Conservation (phyloP, 768 basidiomycete species). For the Phallus indusiatus region DNA sequence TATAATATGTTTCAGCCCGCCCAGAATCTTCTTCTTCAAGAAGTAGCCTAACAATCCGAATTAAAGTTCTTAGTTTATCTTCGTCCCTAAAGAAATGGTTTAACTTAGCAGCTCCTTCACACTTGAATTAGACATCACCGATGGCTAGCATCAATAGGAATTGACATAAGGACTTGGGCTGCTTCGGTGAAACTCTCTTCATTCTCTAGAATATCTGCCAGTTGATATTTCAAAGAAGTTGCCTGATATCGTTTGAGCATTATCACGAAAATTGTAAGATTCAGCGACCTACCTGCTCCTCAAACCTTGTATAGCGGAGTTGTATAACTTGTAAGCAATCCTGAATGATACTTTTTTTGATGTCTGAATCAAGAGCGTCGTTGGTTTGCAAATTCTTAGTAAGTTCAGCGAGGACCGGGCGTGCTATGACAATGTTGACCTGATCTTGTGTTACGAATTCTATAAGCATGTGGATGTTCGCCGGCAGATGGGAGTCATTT, state of each 20-base stretch:
- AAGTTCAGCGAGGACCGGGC: conserved; percentile 80
- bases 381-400: conserved; percentile 59
- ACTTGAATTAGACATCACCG: conserved; percentile 39
- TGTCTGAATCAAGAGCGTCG: conserved; percentile 40
- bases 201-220: conserved; percentile 81
- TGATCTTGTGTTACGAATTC: conserved; percentile 77
- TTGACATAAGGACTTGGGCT: conserved; percentile 84
- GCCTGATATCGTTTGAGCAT: conserved; percentile 38
- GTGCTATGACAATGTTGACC: conserved; percentile 77
- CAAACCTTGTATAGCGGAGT: conserved; percentile 80
- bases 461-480: conserved; percentile 62
- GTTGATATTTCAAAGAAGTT: conserved; percentile 72
- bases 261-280: neutral
- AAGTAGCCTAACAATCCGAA: conserved; percentile 88
- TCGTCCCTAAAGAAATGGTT: conserved; percentile 30
- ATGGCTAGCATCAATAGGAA: conserved; percentile 83
- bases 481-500: conserved; percentile 33
- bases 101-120: neutral
- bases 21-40: conserved; percentile 96
- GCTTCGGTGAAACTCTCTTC: conserved; percentile 95
- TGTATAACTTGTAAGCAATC: conserved; percentile 63
- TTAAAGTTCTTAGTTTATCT: conserved; percentile 83
- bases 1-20: conserved; percentile 97
- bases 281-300: conserved; percentile 70
- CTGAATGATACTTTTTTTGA: conserved; percentile 65